Evolutionary conservation across 805 yeast genomes (phyloP).

Genomic region (Nakazawaea ishiwadae): DNA sequence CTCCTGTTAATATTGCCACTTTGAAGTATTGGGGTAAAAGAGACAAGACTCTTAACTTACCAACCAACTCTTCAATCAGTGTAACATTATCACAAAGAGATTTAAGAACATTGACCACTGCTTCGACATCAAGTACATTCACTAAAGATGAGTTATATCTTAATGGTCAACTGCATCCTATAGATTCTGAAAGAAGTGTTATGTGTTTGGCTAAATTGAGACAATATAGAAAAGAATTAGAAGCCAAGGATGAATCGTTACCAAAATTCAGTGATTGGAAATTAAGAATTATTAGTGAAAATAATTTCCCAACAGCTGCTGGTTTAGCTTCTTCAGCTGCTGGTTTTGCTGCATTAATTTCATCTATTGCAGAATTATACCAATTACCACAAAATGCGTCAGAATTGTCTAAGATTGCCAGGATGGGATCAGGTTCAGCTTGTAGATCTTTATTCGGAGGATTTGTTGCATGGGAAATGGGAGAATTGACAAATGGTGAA

Average conservation of each 20-base stretch:
- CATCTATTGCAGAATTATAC: slow-evolving; percentile 81
- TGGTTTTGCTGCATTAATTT: slow-evolving; percentile 94
- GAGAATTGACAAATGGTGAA: slow-evolving; percentile 63
- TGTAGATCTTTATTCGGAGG: slow-evolving; percentile 98
- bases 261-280: slow-evolving; percentile 62
- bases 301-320: slow-evolving; percentile 99
- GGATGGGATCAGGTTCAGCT: slow-evolving; percentile 98
- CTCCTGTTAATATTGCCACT: slow-evolving; percentile 97
- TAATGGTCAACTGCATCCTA: slow-evolving; percentile 77
- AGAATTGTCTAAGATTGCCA: slow-evolving; percentile 87
- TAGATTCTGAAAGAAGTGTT: slow-evolving; percentile 56
- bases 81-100: slow-evolving; percentile 92
- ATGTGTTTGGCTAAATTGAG: slow-evolving; percentile 79
- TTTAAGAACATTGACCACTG: slow-evolving; percentile 88
- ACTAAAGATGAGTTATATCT: slow-evolving; percentile 70
- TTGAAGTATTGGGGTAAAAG: slow-evolving; percentile 99
- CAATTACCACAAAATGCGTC: slow-evolving; percentile 80
- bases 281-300: slow-evolving; percentile 82
- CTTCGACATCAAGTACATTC: slow-evolving; percentile 57
- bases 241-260: slow-evolving; percentile 44
- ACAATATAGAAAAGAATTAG: slow-evolving; percentile 56
- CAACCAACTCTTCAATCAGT: slow-evolving; percentile 94
- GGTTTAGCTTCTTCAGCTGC: slow-evolving; percentile 98
- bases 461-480: slow-evolving; percentile 99
- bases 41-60: slow-evolving; percentile 81